These are phyloP conservation scores for Hebeloma cylindrosporum DNA, from an alignment of 768 basidiomycete genomes.

Conservation along the genomic window DNA sequence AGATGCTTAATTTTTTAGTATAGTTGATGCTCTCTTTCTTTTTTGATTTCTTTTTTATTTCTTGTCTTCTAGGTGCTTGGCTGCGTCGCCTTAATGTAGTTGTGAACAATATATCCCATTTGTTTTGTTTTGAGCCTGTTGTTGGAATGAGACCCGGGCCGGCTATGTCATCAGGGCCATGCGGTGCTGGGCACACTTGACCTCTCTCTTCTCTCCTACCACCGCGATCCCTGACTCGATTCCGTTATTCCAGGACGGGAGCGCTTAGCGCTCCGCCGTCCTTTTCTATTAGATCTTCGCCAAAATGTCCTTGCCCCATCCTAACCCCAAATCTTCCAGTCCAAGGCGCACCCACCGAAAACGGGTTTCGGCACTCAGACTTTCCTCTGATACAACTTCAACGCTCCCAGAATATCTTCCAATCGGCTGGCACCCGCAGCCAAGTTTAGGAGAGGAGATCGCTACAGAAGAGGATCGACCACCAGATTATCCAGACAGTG, in stretches of 20 bases:
- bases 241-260: constrained; percentile 15
- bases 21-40: constrained; percentile 1
- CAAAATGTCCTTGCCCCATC: no score
- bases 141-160: constrained; percentile 15
- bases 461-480: constrained; percentile 56
- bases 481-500: constrained; percentile 75
- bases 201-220: constrained; percentile 9
- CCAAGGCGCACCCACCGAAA: constrained; percentile 46
- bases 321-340: constrained; percentile 1
- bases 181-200: constrained; percentile 21
- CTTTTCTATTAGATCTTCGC: constrained; percentile 5
- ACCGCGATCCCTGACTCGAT: constrained; percentile 17
- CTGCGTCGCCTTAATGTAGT: no score
- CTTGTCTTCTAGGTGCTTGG: background rate
- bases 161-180: constrained; percentile 15
- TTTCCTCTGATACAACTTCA: constrained; percentile 66
- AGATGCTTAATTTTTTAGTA: background rate
- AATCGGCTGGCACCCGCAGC: background rate
- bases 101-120: background rate
- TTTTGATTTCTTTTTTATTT: background rate
- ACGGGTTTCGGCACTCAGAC: constrained; percentile 52
- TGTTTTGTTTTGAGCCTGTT: constrained; percentile 3
- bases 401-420: constrained; percentile 13
- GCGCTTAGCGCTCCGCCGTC: constrained; percentile 22
- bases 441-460: constrained; percentile 16